Evolutionary conservation across 1,284 basidiomycete species (phyloP).

Genomic region (Pyrrhoderma noxium): DNA sequence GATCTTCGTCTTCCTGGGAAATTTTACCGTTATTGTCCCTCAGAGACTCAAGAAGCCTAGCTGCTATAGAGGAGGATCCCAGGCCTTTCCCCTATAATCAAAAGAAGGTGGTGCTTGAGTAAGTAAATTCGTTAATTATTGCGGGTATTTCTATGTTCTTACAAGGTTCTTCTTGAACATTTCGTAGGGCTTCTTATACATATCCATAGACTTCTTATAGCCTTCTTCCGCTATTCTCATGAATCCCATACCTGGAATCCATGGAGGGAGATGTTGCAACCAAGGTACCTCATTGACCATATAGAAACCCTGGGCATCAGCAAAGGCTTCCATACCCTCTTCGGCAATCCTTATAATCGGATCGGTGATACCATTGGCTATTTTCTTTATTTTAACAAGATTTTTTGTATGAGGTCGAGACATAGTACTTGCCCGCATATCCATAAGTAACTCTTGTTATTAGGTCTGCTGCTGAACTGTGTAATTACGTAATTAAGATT

Average conservation of each 20-base stretch:
- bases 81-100: too few species aligned
- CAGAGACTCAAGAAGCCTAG: not conserved
- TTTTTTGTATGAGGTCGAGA: not conserved
- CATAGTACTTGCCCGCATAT: constrained; percentile 6
- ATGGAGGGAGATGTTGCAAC: constrained; percentile 18
- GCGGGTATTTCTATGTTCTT: too few species aligned
- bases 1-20: constrained; percentile 1
- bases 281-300: constrained; percentile 10
- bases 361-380: constrained; percentile 9
- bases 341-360: constrained; percentile 17
- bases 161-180: constrained; percentile 13
- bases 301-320: constrained; percentile 7
- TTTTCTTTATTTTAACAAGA: too few species aligned
- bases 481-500: too few species aligned
- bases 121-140: too few species aligned
- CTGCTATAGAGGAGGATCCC: too few species aligned
- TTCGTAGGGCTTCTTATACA: constrained; percentile 4
- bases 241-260: constrained; percentile 20
- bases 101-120: too few species aligned
- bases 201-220: constrained; percentile 24
- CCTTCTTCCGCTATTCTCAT: constrained; percentile 47
- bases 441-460: constrained; percentile 14
- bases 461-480: not conserved
- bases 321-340: constrained; percentile 5
- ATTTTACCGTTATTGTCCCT: not conserved